Evolutionary conservation across 129 eudicot species (phyloP).

Genomic region (Glebionis coronaria): DNA sequence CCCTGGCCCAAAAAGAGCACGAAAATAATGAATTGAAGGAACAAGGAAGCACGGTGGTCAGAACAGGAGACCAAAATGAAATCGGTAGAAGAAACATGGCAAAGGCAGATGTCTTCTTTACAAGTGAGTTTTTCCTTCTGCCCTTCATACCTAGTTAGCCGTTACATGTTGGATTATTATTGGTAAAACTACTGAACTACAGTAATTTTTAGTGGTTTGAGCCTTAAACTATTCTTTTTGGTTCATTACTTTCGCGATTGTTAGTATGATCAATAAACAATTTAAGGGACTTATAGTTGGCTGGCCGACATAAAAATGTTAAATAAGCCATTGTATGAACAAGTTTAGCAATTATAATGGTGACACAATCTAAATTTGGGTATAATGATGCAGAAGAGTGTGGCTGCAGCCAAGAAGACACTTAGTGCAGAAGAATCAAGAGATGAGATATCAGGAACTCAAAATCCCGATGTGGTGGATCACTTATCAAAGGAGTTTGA

Average conservation of each 20-base stretch:
- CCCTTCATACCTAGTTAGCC: not conserved
- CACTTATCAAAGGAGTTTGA: slow-evolving; percentile 60
- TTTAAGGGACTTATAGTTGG: too few species aligned
- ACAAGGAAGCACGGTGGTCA: slow-evolving; percentile 62
- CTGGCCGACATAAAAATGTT: too few species aligned
- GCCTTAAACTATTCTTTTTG: too few species aligned
- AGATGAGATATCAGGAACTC: slow-evolving; percentile 34
- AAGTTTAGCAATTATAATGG: too few species aligned
- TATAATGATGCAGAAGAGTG: slow-evolving; percentile 39
- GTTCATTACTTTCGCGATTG: too few species aligned
- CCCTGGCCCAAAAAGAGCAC: slow-evolving; percentile 50
- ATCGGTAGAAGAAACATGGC: slow-evolving; percentile 85
- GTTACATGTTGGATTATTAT: not conserved
- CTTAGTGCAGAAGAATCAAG: slow-evolving; percentile 47
- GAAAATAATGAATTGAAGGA: slow-evolving; percentile 58
- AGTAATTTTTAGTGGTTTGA: too few species aligned
- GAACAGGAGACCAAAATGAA: slow-evolving; percentile 80
- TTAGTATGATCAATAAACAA: too few species aligned
- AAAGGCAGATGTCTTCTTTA: slow-evolving; percentile 66
- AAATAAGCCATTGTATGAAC: too few species aligned
- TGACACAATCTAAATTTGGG: not conserved
- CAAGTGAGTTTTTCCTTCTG: slow-evolving; percentile 58
- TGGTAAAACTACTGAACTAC: too few species aligned
- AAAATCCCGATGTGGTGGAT: slow-evolving; percentile 39
- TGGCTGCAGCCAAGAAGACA: slow-evolving; percentile 62